These are phyloP conservation scores for Xylaria longipes DNA, from an alignment of 495 filamentous ascomycete genomes.

Conservation along the genomic window DNA sequence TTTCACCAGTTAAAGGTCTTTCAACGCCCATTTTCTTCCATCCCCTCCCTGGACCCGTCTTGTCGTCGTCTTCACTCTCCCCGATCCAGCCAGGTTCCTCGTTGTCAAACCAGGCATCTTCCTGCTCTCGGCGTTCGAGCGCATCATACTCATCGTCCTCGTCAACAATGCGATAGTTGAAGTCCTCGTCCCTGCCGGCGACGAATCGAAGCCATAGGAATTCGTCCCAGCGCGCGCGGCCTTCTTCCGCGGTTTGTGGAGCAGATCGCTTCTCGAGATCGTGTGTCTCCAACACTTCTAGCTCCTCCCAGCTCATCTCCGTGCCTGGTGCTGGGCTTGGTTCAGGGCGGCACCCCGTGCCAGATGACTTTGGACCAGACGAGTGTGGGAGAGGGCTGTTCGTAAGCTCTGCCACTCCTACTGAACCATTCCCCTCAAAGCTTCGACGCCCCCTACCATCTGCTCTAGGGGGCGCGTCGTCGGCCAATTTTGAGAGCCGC, in stretches of 20 bases:
- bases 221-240: constrained; percentile 66
- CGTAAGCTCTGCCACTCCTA: not conserved
- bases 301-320: constrained; percentile 42
- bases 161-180: constrained; percentile 75
- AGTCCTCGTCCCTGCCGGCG: constrained; percentile 73
- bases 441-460: not conserved
- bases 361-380: not conserved
- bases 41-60: constrained; percentile 60
- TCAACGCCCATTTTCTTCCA: constrained; percentile 46
- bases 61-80: constrained; percentile 54
- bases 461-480: not conserved
- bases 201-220: constrained; percentile 76
- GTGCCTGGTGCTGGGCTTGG: constrained; percentile 54
- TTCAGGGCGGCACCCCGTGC: constrained; percentile 41
- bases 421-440: not conserved
- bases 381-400: not conserved
- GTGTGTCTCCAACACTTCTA: constrained; percentile 21
- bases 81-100: constrained; percentile 72
- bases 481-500: constrained; percentile 56
- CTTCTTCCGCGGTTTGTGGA: constrained; percentile 68
- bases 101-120: constrained; percentile 79
- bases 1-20: constrained; percentile 65
- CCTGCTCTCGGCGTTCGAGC: constrained; percentile 60
- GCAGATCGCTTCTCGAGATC: constrained; percentile 64
- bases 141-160: constrained; percentile 74